Evolutionary conservation across 768 basidiomycete genomes (phyloP).

Genomic region (Phylloporus sp.): DNA sequence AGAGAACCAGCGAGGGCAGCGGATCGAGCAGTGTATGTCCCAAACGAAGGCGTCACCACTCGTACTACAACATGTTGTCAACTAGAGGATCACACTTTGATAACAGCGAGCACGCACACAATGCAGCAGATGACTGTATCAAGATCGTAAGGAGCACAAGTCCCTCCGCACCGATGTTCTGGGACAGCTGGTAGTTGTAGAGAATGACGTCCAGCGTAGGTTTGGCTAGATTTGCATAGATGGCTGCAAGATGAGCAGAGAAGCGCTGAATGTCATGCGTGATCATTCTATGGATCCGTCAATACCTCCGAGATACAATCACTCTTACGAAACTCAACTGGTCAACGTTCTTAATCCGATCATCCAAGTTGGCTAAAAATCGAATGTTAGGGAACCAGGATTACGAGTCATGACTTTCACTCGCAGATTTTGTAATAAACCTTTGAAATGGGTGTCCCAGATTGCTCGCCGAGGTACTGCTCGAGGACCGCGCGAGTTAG

Average conservation of each 20-base stretch:
- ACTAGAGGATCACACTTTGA: neutral
- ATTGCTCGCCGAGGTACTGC: constrained; percentile 75
- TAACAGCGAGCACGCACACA: constrained; percentile 51
- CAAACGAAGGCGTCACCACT: constrained; percentile 86
- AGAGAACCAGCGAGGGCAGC: constrained; percentile 85
- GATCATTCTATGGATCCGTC: constrained; percentile 61
- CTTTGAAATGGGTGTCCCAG: constrained; percentile 64
- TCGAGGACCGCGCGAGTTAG: constrained; percentile 79
- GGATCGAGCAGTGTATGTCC: constrained; percentile 82
- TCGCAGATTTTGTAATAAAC: constrained; percentile 90
- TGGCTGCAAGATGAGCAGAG: constrained; percentile 83
- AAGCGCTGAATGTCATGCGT: constrained; percentile 95
- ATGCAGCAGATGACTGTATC: constrained; percentile 76
- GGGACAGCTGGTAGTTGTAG: constrained; percentile 93
- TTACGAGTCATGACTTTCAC: constrained; percentile 21
- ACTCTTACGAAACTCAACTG: constrained; percentile 48
- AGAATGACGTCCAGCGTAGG: constrained; percentile 88
- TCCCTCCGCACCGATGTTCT: constrained; percentile 93
- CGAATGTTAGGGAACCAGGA: constrained; percentile 2
- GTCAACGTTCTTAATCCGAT: constrained; percentile 93
- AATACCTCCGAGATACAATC: constrained; percentile 2
- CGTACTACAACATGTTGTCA: constrained; percentile 55
- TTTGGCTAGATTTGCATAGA: constrained; percentile 92
- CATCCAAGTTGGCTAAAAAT: constrained; percentile 81
- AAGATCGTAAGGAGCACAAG: constrained; percentile 75